These are phyloP conservation scores for California macrophylla DNA, from an alignment of 441 rosid genomes.

Conservation along the genomic window DNA sequence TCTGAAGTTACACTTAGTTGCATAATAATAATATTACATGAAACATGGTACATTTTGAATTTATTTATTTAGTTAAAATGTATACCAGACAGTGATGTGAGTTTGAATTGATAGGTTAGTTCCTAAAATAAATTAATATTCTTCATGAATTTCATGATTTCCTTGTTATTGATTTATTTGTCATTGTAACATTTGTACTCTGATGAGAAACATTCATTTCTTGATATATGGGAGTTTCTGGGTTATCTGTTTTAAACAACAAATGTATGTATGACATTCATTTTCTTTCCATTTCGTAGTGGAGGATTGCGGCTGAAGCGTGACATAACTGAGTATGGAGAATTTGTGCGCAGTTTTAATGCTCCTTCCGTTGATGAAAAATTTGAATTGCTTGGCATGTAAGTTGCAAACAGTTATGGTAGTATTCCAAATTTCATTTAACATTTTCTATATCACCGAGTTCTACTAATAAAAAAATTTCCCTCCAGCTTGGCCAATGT, in stretches of 20 bases:
- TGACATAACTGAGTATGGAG: constrained; percentile 88
- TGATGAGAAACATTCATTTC: not conserved
- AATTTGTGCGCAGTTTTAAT: constrained; percentile 70
- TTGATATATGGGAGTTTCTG: not conserved
- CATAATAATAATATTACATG: not conserved
- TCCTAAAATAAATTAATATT: not conserved
- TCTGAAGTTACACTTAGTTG: not conserved
- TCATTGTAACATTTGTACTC: not conserved
- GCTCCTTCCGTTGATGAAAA: constrained; percentile 93
- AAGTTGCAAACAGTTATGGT: constrained; percentile 24
- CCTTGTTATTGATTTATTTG: not conserved
- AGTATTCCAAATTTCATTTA: not conserved
- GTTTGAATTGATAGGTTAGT: not conserved
- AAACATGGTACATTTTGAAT: not conserved
- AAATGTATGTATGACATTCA: not conserved
- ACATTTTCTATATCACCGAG: constrained; percentile 6
- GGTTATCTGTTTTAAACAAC: not conserved
- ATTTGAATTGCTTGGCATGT: constrained; percentile 91
- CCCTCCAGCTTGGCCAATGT: constrained; percentile 78
- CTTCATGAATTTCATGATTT: not conserved
- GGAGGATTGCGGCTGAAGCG: constrained; percentile 96
- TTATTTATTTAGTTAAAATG: not conserved
- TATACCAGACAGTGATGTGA: not conserved
- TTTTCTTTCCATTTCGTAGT: constrained; percentile 27
- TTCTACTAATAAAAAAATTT: constrained; percentile 13